Evolutionary conservation across 1,139 yeast species (phyloP), one percentile per base, ranked within the genome.

Genomic region (Saccharomyces pastorianus): DNA sequence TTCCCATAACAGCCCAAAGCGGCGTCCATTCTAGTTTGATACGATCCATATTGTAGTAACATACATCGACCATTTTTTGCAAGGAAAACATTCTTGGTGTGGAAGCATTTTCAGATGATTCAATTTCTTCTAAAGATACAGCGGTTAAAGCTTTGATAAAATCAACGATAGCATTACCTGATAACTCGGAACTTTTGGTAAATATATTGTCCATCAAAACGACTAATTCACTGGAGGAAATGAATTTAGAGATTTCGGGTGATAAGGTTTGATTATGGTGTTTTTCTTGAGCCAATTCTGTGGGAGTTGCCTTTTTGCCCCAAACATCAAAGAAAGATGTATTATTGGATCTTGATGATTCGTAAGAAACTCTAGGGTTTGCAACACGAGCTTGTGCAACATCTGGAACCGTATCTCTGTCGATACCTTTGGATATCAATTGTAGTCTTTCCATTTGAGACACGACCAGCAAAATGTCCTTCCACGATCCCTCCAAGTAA

Each of bases 11-110:
- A 6, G 86, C 80, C 99, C 99, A 95, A 56, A 95, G 76, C 56
- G 89, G 95, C 7, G 96, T 83, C 98, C 99, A 95, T 72, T 95
- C 97, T 59, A 95, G 84, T 68, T 96, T 83, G 64, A 95, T 90
- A 76, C 99, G 87, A 55, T 83, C 84, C 98, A 95, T 93, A 69
- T 95, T 95, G 74, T 95, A 95, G 70, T 93, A 93, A 71, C 98
- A 91, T 49, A 95, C 95, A 70, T 95, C 99, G 51, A 95, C 96
- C 77, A 95, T 87, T 67, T 95, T 95, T 65, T 90, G 98, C 59
- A 95, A 74, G 0, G 97, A 88, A 66, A 89, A 95, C 71, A 90
- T 85, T 67, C 99, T 78, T 29, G 99, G 99, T 58, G 88, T 83
- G 9, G 79, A 76, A 51, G 91, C 84, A 65, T 81, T 83, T 6